Evolutionary conservation across 805 yeast species (phyloP).

Genomic region (Groenewaldozyma salmanticensis): DNA sequence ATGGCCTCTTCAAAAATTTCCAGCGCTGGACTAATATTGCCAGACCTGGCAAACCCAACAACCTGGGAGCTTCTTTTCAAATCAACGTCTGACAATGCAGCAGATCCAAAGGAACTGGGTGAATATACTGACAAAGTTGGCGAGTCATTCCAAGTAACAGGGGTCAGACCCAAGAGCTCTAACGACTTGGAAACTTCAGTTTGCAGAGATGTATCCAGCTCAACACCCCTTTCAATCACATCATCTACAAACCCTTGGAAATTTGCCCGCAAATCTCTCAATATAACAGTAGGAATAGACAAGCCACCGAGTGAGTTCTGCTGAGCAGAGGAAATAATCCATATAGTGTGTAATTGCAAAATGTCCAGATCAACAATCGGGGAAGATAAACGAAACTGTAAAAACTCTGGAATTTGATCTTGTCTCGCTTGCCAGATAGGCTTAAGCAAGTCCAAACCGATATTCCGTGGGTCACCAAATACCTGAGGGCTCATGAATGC

Average conservation of each 20-base stretch:
- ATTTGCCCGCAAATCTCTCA: constrained; percentile 7
- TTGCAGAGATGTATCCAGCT: not conserved
- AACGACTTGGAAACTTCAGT: not conserved
- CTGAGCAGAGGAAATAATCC: constrained; percentile 10
- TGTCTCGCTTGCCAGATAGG: constrained; percentile 18
- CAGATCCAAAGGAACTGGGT: constrained; percentile 3
- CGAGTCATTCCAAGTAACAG: not conserved
- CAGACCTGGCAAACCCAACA: constrained; percentile 13
- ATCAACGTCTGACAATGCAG: constrained; percentile 6
- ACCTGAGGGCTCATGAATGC: constrained; percentile 13
- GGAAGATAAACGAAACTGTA: constrained; percentile 6
- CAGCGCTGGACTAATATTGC: constrained; percentile 11
- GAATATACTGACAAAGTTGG: no score
- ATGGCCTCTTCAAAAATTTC: constrained; percentile 12
- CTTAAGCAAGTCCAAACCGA: constrained; percentile 15
- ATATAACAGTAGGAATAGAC: constrained; percentile 11
- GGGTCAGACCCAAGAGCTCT: constrained; percentile 1
- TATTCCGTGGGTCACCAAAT: constrained; percentile 8
- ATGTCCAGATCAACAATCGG: constrained; percentile 9
- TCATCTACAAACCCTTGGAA: constrained; percentile 11
- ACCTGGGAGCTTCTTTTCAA: constrained; percentile 11
- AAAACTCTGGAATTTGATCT: constrained; percentile 9
- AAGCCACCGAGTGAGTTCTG: constrained; percentile 12
- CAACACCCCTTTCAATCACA: constrained; percentile 3
- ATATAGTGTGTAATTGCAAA: constrained; percentile 10